Conservation (phyloP, 169 alveolate species). For the Plasmodium relictum region DNA sequence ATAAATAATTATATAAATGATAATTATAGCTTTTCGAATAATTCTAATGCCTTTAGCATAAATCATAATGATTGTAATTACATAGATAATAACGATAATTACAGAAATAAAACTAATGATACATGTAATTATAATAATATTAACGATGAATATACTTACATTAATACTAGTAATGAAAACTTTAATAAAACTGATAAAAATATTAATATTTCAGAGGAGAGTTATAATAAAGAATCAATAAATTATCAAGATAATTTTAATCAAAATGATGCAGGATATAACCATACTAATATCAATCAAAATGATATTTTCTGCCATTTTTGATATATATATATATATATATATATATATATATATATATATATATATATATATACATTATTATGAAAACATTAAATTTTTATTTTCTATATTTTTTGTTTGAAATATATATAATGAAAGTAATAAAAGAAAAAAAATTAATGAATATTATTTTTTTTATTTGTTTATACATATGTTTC, state of each 20-base stretch:
- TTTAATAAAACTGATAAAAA: neutral
- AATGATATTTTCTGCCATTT: slow-evolving; percentile 63
- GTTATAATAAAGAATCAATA: slow-evolving; percentile 26
- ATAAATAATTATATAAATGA: slow-evolving; percentile 4
- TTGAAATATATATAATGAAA: no score
- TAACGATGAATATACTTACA: slow-evolving; percentile 8
- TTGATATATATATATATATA: slow-evolving; percentile 1
- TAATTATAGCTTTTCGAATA: neutral
- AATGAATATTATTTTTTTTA: neutral
- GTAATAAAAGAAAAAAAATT: no score
- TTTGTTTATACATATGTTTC: neutral
- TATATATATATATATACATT: slow-evolving; percentile 4
- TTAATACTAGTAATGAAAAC: slow-evolving; percentile 33
- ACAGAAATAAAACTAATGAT: neutral
- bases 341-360: neutral
- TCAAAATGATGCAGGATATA: slow-evolving; percentile 20
- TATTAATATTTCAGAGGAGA: slow-evolving; percentile 18
- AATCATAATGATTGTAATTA: slow-evolving; percentile 33
- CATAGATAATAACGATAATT: neutral
- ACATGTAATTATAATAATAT: slow-evolving; percentile 3
- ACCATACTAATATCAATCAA: slow-evolving; percentile 18
- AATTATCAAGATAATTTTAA: slow-evolving; percentile 27
- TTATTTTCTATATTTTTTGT: neutral
- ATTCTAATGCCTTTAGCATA: slow-evolving; percentile 5
- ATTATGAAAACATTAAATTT: neutral